A percentile compares a stretch with the other conserved stretches of the same genome.
phyloP scores from a whole-genome alignment of 2,329 filamentous ascomycete species.

The Pyrenochaeta sp. region DNA sequence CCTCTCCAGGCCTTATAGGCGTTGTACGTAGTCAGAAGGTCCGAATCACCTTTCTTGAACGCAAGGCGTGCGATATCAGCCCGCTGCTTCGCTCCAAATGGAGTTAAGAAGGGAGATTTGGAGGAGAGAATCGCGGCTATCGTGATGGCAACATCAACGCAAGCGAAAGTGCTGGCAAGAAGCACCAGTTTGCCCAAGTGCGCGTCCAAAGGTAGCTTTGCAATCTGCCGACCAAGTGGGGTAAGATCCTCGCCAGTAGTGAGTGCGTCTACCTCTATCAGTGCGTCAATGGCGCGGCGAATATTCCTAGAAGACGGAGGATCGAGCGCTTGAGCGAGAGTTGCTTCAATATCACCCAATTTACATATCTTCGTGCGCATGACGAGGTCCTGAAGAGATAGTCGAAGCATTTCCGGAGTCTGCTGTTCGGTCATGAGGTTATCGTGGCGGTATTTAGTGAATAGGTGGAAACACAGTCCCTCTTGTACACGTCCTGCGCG shows the following conservation, averaged over 20 bases:
- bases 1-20: constrained; percentile 90
- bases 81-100: constrained; percentile 83
- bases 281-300: constrained; percentile 86
- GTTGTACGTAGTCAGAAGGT: constrained; percentile 91
- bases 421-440: constrained; percentile 86
- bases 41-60: constrained; percentile 87
- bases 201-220: constrained; percentile 88
- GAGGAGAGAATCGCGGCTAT: constrained; percentile 93
- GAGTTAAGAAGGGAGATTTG: constrained; percentile 90
- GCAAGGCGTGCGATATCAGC: constrained; percentile 79
- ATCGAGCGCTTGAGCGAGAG: constrained; percentile 85
- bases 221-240: constrained; percentile 83
- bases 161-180: constrained; percentile 85
- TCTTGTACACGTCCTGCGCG: constrained; percentile 95
- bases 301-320: constrained; percentile 93
- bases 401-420: constrained; percentile 92
- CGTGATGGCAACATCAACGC: constrained; percentile 89
- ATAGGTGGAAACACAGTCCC: constrained; percentile 94
- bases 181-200: constrained; percentile 94
- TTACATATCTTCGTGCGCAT: constrained; percentile 98
- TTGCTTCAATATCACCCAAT: constrained; percentile 90
- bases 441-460: constrained; percentile 90
- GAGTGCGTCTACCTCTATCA: constrained; percentile 91
- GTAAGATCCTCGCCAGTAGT: constrained; percentile 85
- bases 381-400: constrained; percentile 93